Conservation (phyloP, 768 basidiomycete genomes). For the Exidia glandulosa region DNA sequence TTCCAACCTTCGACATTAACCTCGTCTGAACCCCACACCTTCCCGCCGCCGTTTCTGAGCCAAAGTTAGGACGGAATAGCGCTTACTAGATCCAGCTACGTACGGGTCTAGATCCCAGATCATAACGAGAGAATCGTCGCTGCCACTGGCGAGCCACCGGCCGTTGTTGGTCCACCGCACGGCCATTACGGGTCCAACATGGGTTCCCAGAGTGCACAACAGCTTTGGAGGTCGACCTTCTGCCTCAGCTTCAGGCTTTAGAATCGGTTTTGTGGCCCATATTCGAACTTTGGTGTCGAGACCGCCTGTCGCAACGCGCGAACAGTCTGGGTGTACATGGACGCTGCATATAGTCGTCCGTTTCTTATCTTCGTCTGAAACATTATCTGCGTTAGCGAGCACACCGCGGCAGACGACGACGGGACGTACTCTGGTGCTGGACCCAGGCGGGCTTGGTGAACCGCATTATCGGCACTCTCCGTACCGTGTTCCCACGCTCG, state of each 20-base stretch:
- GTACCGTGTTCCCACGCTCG: no score
- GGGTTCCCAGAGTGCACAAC: slow-evolving; percentile 84
- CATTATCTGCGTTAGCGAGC: slow-evolving; percentile 21
- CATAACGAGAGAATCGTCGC: slow-evolving; percentile 92
- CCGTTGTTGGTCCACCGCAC: slow-evolving; percentile 94
- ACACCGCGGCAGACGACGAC: slow-evolving; percentile 5
- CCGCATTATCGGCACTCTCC: slow-evolving; percentile 37
- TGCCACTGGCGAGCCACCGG: slow-evolving; percentile 88
- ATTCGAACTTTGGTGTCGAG: slow-evolving; percentile 93
- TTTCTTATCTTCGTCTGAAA: slow-evolving; percentile 47
- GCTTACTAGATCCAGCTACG: slow-evolving; percentile 23
- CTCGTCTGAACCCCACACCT: slow-evolving; percentile 90
- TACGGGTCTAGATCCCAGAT: slow-evolving; percentile 96
- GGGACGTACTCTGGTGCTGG: slow-evolving; percentile 54
- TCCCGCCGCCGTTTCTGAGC: slow-evolving; percentile 65
- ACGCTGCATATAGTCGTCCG: slow-evolving; percentile 84
- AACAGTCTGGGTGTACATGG: slow-evolving; percentile 91
- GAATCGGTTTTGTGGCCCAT: slow-evolving; percentile 93
- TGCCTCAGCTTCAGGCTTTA: slow-evolving; percentile 57
- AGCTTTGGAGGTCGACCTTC: slow-evolving; percentile 72
- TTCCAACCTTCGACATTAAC: slow-evolving; percentile 98
- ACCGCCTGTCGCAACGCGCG: slow-evolving; percentile 93
- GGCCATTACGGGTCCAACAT: slow-evolving; percentile 84
- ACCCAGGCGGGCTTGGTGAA: slow-evolving; percentile 89
- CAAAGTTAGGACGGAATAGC: not conserved